Conservation (phyloP, 2,329 filamentous ascomycete species). For the Aspergillus sp. region DNA sequence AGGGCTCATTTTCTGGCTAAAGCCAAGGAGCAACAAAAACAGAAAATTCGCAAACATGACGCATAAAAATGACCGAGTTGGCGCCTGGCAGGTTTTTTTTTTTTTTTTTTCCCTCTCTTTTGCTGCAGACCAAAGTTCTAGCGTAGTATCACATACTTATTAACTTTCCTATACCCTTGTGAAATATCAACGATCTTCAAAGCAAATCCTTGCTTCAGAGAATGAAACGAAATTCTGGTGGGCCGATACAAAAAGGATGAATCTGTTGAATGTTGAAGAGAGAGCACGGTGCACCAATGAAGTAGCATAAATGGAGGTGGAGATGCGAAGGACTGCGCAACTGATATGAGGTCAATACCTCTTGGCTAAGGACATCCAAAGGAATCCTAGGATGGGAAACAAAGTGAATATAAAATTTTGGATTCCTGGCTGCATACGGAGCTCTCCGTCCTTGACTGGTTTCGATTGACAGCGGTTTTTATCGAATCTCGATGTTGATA, state of each 20-base stretch:
- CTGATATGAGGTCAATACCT: neutral
- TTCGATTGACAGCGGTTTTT: too few species aligned
- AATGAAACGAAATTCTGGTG: slow-evolving; percentile 6
- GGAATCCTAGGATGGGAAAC: neutral
- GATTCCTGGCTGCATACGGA: neutral
- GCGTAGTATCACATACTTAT: slow-evolving; percentile 12
- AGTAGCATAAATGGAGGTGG: neutral
- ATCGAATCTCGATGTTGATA: neutral
- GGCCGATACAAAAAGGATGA: slow-evolving; percentile 1
- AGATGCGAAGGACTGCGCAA: neutral
- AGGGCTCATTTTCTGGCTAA: too few species aligned
- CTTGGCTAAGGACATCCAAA: neutral
- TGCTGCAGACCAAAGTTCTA: slow-evolving; percentile 12
- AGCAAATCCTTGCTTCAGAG: slow-evolving; percentile 11
- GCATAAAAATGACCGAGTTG: neutral
- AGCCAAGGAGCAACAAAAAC: too few species aligned
- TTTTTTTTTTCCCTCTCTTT: neutral
- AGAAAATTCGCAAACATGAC: too few species aligned
- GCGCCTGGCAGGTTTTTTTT: slow-evolving; percentile 2
- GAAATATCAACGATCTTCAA: slow-evolving; percentile 15
- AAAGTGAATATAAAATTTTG: neutral
- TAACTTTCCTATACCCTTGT: slow-evolving; percentile 11
- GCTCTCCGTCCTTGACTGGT: neutral
- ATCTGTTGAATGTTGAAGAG: slow-evolving; percentile 1
- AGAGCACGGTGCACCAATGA: neutral